Evolutionary conservation across 2,329 filamentous ascomycete genomes (phyloP).

Genomic region (Calonectria hawksworthii): DNA sequence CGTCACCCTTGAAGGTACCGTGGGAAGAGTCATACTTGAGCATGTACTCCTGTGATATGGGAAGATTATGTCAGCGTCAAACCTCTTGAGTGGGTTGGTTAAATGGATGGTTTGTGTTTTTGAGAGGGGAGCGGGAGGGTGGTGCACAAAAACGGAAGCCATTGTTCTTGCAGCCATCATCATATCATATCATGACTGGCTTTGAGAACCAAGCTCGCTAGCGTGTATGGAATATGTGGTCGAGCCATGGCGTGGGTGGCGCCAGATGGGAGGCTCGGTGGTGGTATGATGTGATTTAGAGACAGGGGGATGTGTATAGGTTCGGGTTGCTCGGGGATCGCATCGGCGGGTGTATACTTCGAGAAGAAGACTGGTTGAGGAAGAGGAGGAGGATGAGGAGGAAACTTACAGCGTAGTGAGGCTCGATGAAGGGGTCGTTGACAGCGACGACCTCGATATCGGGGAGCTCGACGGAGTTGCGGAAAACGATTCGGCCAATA

Average conservation of each 20-base stretch:
- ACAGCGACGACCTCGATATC: constrained; percentile 95
- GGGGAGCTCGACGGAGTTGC: constrained; percentile 92
- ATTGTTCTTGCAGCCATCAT: background rate
- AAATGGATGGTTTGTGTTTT: too few species aligned
- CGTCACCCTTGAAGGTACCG: constrained; percentile 94
- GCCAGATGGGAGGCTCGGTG: background rate
- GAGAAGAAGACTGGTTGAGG: constrained; percentile 13
- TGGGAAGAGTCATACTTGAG: constrained; percentile 99
- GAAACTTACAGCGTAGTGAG: constrained; percentile 91
- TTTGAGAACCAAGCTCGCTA: background rate
- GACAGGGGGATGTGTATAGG: background rate
- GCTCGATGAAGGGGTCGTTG: constrained; percentile 99
- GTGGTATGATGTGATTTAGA: constrained; percentile 25
- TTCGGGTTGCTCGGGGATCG: constrained; percentile 16
- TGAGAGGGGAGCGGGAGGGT: too few species aligned
- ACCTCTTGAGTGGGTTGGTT: background rate
- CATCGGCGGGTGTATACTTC: background rate
- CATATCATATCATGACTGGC: background rate
- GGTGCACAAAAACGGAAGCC: too few species aligned
- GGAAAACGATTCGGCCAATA: constrained; percentile 99
- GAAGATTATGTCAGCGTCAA: constrained; percentile 14
- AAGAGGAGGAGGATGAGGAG: constrained; percentile 22
- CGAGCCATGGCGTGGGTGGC: background rate
- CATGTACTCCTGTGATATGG: constrained; percentile 89
- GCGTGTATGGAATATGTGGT: too few species aligned